These are phyloP conservation scores for Penicillium daleae DNA, from an alignment of 495 filamentous ascomycete genomes.

Conservation along the genomic window DNA sequence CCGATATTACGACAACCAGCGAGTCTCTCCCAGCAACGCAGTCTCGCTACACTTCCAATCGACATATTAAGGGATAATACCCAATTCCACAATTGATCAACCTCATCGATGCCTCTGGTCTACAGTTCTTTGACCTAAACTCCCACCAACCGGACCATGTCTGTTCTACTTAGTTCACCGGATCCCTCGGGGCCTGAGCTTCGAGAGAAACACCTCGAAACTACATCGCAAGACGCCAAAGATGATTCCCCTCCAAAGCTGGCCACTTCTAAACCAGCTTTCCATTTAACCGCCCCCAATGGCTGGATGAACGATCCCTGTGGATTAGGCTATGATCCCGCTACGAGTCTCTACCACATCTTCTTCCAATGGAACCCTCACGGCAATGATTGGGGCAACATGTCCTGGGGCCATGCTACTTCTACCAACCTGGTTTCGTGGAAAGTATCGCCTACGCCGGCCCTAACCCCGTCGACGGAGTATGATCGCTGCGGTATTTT, in stretches of 20 bases:
- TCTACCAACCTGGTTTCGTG: conserved; percentile 49
- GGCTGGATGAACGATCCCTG: conserved; percentile 65
- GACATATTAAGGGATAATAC: neutral
- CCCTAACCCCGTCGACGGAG: conserved; percentile 39
- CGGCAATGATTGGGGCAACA: conserved; percentile 50
- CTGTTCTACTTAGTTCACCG: conserved; percentile 11
- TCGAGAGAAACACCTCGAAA: conserved; percentile 4
- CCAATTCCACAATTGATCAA: neutral
- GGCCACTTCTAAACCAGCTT: conserved; percentile 47
- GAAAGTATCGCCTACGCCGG: conserved; percentile 39
- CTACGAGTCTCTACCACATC: conserved; percentile 44
- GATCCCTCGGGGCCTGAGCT: neutral
- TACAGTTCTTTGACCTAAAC: neutral
- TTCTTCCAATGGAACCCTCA: conserved; percentile 54
- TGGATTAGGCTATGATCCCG: conserved; percentile 57
- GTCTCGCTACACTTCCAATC: neutral
- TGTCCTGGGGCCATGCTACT: conserved; percentile 49
- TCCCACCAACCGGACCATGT: conserved; percentile 3
- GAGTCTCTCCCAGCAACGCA: neutral
- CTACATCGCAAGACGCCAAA: neutral
- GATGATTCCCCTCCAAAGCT: neutral
- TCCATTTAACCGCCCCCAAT: conserved; percentile 53
- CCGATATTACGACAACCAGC: neutral
- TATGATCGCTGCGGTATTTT: conserved; percentile 59
- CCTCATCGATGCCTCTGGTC: neutral